A percentile compares a stretch with the other conserved stretches of the same genome.
Evolutionary conservation across 2,329 filamentous ascomycete species (phyloP).

Genomic region (Aureobasidium sp.): DNA sequence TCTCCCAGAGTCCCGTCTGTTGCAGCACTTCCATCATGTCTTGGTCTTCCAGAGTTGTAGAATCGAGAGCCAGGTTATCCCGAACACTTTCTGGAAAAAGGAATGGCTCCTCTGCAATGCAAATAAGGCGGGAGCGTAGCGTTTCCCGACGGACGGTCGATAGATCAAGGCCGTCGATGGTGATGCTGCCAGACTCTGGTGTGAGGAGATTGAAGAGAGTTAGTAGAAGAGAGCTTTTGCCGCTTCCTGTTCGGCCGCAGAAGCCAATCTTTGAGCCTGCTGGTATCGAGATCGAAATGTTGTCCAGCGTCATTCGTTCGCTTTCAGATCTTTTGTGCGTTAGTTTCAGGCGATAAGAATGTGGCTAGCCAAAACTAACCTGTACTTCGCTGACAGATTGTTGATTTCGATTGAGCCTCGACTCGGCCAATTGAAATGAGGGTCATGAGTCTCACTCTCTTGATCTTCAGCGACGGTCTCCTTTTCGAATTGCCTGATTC

Average conservation of each 20-base stretch:
- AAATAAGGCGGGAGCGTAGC: slow-evolving; percentile 38
- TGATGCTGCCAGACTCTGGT: slow-evolving; percentile 36
- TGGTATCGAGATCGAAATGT: slow-evolving; percentile 40
- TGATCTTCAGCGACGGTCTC: neutral
- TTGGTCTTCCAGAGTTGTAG: slow-evolving; percentile 28
- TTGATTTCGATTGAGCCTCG: slow-evolving; percentile 65
- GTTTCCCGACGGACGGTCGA: slow-evolving; percentile 35
- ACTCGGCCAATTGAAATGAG: slow-evolving; percentile 67
- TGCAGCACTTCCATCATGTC: slow-evolving; percentile 36
- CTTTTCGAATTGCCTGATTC: slow-evolving; percentile 43
- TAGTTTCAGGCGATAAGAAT: slow-evolving; percentile 13
- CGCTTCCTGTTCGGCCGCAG: slow-evolving; percentile 49
- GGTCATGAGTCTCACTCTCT: slow-evolving; percentile 29
- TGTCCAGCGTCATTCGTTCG: slow-evolving; percentile 29
- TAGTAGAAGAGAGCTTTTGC: slow-evolving; percentile 45
- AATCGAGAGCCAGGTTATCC: slow-evolving; percentile 41
- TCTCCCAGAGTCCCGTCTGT: slow-evolving; percentile 36
- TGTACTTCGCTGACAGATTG: slow-evolving; percentile 43
- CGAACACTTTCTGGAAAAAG: slow-evolving; percentile 42
- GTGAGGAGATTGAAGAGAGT: slow-evolving; percentile 45
- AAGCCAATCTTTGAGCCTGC: slow-evolving; percentile 44
- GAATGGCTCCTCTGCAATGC: slow-evolving; percentile 47
- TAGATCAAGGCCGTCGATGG: slow-evolving; percentile 44
- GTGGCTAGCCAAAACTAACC: neutral
- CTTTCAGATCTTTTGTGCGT: neutral